Percentiles rank a stretch among this genome's conserved stretches.
These are phyloP conservation scores for Paracoccidioides brasiliensis DNA, from an alignment of 2,329 filamentous ascomycete genomes.

Conservation along the genomic window DNA sequence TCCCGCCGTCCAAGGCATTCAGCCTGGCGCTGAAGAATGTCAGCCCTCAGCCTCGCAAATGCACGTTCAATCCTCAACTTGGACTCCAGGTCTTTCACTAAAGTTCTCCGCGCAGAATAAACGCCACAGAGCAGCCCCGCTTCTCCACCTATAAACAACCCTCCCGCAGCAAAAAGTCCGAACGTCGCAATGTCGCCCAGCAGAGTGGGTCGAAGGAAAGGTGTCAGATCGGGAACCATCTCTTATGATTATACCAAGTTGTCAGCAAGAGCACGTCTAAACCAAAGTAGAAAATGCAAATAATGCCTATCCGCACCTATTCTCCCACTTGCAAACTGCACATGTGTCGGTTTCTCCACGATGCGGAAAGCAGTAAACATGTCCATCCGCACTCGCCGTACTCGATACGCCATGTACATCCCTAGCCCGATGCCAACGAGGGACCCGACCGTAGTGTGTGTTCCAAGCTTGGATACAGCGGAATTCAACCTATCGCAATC, in stretches of 20 bases:
- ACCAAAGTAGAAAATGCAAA: background rate
- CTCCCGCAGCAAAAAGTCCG: conserved; percentile 48
- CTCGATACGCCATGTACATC: conserved; percentile 42
- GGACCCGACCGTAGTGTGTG: conserved; percentile 46
- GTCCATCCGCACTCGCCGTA: conserved; percentile 42
- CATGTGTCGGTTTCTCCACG: conserved; percentile 47
- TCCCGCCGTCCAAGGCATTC: conserved; percentile 40
- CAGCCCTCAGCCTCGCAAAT: conserved; percentile 49
- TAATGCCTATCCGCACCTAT: conserved; percentile 31
- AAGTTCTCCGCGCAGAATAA: conserved; percentile 39
- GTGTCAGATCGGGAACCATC: conserved; percentile 47
- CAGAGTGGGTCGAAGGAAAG: conserved; percentile 42
- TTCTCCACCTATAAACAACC: conserved; percentile 53
- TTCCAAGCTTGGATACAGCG: conserved; percentile 43
- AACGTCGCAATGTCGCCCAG: conserved; percentile 51
- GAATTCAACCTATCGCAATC: conserved; percentile 46
- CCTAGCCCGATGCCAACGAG: conserved; percentile 48
- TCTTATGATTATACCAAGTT: conserved; percentile 28
- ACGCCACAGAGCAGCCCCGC: conserved; percentile 45
- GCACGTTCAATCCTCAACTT: conserved; percentile 48
- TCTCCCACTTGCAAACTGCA: conserved; percentile 49
- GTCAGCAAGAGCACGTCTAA: background rate
- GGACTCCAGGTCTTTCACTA: conserved; percentile 42
- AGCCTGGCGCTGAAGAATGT: conserved; percentile 49
- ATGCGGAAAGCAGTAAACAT: conserved; percentile 51